Conservation (phyloP, 2,329 filamentous ascomycete species). For the Elsinoe necatrix region DNA sequence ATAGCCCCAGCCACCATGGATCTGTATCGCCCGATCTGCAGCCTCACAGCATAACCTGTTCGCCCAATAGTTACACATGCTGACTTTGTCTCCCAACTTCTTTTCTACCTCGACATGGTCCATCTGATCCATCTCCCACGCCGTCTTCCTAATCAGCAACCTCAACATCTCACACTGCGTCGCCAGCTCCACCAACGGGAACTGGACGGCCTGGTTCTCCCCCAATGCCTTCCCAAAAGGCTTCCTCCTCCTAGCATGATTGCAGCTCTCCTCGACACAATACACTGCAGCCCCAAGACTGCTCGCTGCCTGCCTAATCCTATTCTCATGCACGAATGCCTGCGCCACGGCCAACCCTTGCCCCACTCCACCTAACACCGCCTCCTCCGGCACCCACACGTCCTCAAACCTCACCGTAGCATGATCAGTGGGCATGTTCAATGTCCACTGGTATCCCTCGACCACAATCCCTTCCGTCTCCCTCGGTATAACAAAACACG, state of each 20-base stretch:
- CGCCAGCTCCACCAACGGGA: constrained; percentile 53
- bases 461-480: constrained; percentile 46
- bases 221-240: constrained; percentile 51
- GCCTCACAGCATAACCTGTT: constrained; percentile 53
- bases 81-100: constrained; percentile 52
- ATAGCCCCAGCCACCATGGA: constrained; percentile 53
- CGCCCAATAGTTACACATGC: constrained; percentile 59
- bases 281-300: constrained; percentile 52
- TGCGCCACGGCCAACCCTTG: constrained; percentile 53
- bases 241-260: constrained; percentile 46
- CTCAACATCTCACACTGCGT: constrained; percentile 56
- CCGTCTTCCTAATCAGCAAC: constrained; percentile 53
- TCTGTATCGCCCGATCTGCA: constrained; percentile 55
- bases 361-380: constrained; percentile 46
- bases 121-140: constrained; percentile 52
- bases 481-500: constrained; percentile 51
- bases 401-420: constrained; percentile 50
- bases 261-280: constrained; percentile 50
- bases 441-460: constrained; percentile 53
- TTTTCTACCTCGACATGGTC: constrained; percentile 48
- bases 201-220: constrained; percentile 55
- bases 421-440: constrained; percentile 60
- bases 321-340: constrained; percentile 58
- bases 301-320: constrained; percentile 55
- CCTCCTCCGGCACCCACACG: constrained; percentile 47